Conservation (phyloP, 2,329 filamentous ascomycete species). For the Botrytis hyacinthi region DNA sequence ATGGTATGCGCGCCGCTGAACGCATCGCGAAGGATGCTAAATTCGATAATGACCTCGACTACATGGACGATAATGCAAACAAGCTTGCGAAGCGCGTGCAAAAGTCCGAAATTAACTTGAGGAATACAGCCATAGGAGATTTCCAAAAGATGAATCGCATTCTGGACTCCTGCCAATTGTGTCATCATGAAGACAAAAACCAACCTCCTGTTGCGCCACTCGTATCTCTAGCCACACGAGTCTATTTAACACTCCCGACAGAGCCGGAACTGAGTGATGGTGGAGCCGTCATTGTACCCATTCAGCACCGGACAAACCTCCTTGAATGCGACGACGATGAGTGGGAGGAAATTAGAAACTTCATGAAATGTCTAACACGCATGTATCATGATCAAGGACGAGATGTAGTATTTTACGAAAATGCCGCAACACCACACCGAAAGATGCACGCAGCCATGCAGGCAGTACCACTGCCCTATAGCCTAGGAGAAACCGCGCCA, state of each 20-base stretch:
- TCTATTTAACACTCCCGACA: conserved; percentile 84
- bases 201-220: conserved; percentile 78
- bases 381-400: conserved; percentile 93
- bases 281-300: conserved; percentile 83
- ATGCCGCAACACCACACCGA: conserved; percentile 77
- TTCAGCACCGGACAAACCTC: conserved; percentile 82
- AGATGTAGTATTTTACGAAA: conserved; percentile 96
- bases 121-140: conserved; percentile 81
- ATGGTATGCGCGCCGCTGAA: conserved; percentile 80
- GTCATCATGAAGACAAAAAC: conserved; percentile 82
- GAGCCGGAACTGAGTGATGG: conserved; percentile 83
- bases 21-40: conserved; percentile 90
- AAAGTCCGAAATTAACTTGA: conserved; percentile 83
- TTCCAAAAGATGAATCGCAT: conserved; percentile 87
- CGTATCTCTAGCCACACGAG: conserved; percentile 79
- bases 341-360: conserved; percentile 98
- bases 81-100: conserved; percentile 86
- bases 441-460: conserved; percentile 83
- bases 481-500: conserved; percentile 84
- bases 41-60: conserved; percentile 90
- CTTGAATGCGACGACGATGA: conserved; percentile 99
- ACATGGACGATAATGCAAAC: conserved; percentile 93
- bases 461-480: conserved; percentile 84
- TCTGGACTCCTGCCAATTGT: conserved; percentile 84
- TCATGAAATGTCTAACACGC: conserved; percentile 93